Evolutionary conservation across 2,329 filamentous ascomycete genomes (phyloP).

Genomic region (Neofusicoccum kwambonambiense): DNA sequence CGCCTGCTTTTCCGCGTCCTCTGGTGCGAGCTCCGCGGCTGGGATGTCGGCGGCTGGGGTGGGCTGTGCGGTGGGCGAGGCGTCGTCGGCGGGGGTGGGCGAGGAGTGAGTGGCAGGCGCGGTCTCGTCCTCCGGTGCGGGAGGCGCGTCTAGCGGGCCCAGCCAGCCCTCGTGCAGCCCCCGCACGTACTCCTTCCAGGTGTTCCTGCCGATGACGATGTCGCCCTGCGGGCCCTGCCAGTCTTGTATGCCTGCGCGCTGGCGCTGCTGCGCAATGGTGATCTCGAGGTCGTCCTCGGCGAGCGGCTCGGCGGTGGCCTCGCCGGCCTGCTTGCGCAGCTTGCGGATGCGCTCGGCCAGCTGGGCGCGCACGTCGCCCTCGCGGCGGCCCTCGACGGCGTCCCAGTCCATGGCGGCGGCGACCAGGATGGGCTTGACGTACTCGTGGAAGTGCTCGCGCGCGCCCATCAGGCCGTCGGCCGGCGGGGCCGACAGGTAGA

Average conservation of each 20-base stretch:
- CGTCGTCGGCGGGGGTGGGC: conserved; percentile 28
- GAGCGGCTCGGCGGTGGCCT: conserved; percentile 45
- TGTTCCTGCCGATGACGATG: conserved; percentile 82
- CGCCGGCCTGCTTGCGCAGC: conserved; percentile 59
- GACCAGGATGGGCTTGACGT: conserved; percentile 88
- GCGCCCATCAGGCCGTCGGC: conserved; percentile 79
- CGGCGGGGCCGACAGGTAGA: conserved; percentile 83
- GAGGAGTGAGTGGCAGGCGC: conserved; percentile 3
- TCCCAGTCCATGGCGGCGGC: conserved; percentile 93
- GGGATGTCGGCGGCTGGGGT: not conserved
- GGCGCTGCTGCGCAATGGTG: conserved; percentile 62
- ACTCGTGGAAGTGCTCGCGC: conserved; percentile 95
- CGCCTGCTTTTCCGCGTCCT: conserved; percentile 20
- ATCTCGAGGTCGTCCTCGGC: conserved; percentile 58
- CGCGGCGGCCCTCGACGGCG: conserved; percentile 84
- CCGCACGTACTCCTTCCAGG: conserved; percentile 96
- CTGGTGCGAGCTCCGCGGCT: not conserved
- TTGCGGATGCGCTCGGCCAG: conserved; percentile 82
- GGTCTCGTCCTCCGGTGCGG: conserved; percentile 26
- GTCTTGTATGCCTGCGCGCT: conserved; percentile 65
- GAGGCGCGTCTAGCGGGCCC: conserved; percentile 71
- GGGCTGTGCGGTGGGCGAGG: conserved; percentile 30
- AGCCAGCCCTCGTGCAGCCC: conserved; percentile 96
- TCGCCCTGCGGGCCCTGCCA: conserved; percentile 78
- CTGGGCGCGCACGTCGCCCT: conserved; percentile 88